Conservation (phyloP, 768 basidiomycete genomes). For the Russula brevipes region DNA sequence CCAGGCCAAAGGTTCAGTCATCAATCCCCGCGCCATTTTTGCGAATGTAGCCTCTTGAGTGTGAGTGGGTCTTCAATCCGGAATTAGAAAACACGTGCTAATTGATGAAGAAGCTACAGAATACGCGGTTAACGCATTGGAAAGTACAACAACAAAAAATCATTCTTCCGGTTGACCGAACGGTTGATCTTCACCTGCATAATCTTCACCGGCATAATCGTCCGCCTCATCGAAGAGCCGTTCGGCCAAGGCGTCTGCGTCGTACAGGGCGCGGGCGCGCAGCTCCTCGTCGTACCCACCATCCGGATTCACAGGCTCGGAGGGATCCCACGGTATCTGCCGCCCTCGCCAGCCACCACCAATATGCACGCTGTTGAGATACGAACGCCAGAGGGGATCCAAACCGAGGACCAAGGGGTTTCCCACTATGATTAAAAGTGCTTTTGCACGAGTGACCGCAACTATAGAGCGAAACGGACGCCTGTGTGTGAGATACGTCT, state of each 20-base stretch:
- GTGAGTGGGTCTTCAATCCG: too few relatives aligned
- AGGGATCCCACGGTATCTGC: constrained; percentile 47
- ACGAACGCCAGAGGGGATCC: constrained; percentile 57
- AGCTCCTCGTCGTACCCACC: constrained; percentile 9
- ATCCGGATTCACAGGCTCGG: background rate
- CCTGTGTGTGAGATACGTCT: background rate
- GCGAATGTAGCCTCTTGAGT: too few relatives aligned
- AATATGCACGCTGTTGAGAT: constrained; percentile 54
- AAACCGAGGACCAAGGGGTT: constrained; percentile 54
- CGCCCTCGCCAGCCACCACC: constrained; percentile 53
- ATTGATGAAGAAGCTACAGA: too few relatives aligned
- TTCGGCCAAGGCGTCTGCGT: background rate
- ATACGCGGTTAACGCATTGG: too few relatives aligned
- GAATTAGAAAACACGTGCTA: too few relatives aligned
- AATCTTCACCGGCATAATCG: background rate
- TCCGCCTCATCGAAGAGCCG: constrained; percentile 1
- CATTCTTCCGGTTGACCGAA: constrained; percentile 4
- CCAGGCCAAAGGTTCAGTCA: too few relatives aligned
- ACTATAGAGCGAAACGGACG: constrained; percentile 34
- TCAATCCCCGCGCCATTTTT: too few relatives aligned
- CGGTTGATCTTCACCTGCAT: background rate
- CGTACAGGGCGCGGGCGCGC: background rate
- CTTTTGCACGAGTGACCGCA: constrained; percentile 57
- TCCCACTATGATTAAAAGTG: constrained; percentile 55
- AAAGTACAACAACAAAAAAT: background rate